Conservation (phyloP, 192 early-diverging fungal species). For the Coemansia sp. region DNA sequence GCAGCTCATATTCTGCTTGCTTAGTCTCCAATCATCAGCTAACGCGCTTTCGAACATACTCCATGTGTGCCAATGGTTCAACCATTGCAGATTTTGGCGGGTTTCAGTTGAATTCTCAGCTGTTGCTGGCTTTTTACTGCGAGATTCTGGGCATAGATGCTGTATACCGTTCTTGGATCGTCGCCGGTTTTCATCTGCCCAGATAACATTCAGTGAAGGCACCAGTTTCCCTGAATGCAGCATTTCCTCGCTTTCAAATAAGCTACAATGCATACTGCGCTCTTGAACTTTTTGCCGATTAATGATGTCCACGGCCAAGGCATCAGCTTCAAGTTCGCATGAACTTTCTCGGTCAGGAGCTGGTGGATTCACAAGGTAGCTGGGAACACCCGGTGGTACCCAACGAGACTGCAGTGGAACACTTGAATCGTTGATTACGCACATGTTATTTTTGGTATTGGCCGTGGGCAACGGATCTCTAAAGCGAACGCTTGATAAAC, state of each 20-base stretch:
- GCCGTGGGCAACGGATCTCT: conserved; percentile 27
- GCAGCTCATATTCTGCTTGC: not conserved
- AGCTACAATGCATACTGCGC: conserved; percentile 50
- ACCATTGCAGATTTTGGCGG: conserved; percentile 23
- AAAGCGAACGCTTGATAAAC: conserved; percentile 50
- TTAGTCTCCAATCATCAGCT: conserved; percentile 9
- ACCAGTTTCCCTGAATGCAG: conserved; percentile 54
- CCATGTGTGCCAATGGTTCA: conserved; percentile 41
- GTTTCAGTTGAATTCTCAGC: not conserved
- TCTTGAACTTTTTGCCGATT: conserved; percentile 59
- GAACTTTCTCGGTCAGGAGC: conserved; percentile 56
- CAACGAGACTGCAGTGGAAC: conserved; percentile 19
- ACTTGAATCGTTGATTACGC: conserved; percentile 10
- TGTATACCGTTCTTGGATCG: conserved; percentile 30
- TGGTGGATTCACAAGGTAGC: conserved; percentile 28
- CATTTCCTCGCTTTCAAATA: conserved; percentile 28
- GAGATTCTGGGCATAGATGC: not conserved
- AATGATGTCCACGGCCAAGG: conserved; percentile 58
- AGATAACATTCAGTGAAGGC: conserved; percentile 59
- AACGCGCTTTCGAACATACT: conserved; percentile 42
- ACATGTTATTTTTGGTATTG: too few relatives aligned
- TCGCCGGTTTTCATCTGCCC: conserved; percentile 62
- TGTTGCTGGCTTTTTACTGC: not conserved
- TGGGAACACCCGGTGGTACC: conserved; percentile 31
- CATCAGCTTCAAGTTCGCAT: conserved; percentile 79